These are phyloP conservation scores for Dimargaris cristalligena DNA, from an alignment of 192 early-diverging fungal species.

Conservation along the genomic window DNA sequence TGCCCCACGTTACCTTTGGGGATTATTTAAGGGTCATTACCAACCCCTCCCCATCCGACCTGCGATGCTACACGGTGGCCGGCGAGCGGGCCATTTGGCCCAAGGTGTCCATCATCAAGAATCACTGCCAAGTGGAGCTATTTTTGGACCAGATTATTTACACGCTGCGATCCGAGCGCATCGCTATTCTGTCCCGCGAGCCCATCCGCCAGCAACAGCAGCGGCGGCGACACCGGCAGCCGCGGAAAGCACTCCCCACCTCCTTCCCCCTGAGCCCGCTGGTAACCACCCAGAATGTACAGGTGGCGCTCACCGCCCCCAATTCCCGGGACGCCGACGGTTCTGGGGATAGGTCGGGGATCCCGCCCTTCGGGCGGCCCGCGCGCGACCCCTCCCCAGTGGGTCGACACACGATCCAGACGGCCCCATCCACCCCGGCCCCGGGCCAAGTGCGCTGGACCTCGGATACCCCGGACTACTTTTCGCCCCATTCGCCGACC, in stretches of 20 bases:
- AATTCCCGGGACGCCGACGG: not conserved
- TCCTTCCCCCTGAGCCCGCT: not conserved
- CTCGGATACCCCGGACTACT: not conserved
- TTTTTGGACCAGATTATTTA: constrained; percentile 1
- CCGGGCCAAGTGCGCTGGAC: not conserved
- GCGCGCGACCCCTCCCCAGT: not conserved
- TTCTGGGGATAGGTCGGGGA: not conserved
- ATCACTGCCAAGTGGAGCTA: constrained; percentile 10
- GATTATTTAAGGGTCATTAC: not conserved
- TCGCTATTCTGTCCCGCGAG: too few relatives aligned
- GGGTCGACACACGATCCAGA: not conserved
- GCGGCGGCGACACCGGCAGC: not conserved
- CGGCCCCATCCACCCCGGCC: not conserved
- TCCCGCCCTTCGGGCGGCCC: not conserved
- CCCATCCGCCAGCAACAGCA: too few relatives aligned
- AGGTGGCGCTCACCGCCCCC: not conserved
- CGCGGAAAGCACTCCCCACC: not conserved
- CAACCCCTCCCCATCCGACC: not conserved
- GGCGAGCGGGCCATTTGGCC: constrained; percentile 11
- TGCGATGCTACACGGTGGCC: not conserved
- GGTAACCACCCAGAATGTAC: not conserved
- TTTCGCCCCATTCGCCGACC: too few relatives aligned
- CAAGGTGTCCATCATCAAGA: not conserved
- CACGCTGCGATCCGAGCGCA: not conserved
- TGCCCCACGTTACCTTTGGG: constrained; percentile 36